Percentiles rank a stretch among this genome's conserved stretches.
phyloP scores from a whole-genome alignment of 345 rosid genomes.

The Eutrema japonicum region DNA sequence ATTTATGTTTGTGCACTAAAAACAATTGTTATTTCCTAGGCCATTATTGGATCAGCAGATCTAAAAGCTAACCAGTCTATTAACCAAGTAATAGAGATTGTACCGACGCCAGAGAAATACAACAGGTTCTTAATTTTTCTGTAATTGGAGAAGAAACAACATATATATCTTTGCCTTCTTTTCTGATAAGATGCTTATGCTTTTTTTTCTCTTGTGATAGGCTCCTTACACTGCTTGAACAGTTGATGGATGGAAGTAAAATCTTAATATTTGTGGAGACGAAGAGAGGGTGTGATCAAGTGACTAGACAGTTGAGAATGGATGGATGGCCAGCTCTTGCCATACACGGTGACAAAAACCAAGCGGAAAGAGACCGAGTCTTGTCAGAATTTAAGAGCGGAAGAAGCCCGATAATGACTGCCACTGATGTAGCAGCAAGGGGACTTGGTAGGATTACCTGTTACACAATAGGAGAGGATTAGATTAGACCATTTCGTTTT shows the following conservation, averaged over 20 bases:
- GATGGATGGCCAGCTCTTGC: constrained; percentile 99
- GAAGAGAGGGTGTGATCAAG: constrained; percentile 94
- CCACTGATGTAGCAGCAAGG: constrained; percentile 98
- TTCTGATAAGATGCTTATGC: constrained; percentile 1
- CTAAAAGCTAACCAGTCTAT: constrained; percentile 95
- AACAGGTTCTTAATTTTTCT: constrained; percentile 63
- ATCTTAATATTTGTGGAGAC: constrained; percentile 90
- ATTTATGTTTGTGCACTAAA: constrained; percentile 17
- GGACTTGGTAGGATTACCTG: constrained; percentile 96
- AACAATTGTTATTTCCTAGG: constrained; percentile 48
- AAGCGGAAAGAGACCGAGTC: constrained; percentile 95
- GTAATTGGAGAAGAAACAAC: constrained; percentile 1
- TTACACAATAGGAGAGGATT: constrained; percentile 64
- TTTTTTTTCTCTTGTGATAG: constrained; percentile 47
- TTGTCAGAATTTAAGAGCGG: constrained; percentile 94
- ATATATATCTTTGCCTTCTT: neutral
- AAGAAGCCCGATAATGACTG: constrained; percentile 92
- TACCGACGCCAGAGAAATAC: constrained; percentile 81
- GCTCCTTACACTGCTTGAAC: constrained; percentile 72
- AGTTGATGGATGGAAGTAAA: constrained; percentile 83
- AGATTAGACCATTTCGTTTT: constrained; percentile 51
- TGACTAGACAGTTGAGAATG: constrained; percentile 94
- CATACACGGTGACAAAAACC: constrained; percentile 98
- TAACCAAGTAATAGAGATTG: constrained; percentile 83
- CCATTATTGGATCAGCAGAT: constrained; percentile 78